A percentile compares a stretch with the other conserved stretches of the same genome.
Conservation (phyloP, 768 basidiomycete genomes). For the Suillus clintonianus region DNA sequence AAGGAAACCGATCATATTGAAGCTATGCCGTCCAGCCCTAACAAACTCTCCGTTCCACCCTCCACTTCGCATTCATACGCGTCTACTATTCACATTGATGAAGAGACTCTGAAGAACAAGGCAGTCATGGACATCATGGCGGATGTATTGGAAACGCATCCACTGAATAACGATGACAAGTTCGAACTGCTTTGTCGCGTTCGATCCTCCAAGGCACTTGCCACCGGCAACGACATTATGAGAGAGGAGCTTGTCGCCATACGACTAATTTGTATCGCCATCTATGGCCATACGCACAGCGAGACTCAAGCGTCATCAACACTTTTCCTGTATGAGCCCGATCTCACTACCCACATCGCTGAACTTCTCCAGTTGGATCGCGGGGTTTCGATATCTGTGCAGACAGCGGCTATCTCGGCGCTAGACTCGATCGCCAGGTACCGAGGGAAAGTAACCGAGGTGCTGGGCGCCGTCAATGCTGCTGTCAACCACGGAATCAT, state of each 20-base stretch:
- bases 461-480: conserved; percentile 87
- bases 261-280: conserved; percentile 84
- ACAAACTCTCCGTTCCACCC: conserved; percentile 42
- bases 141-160: conserved; percentile 65
- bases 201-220: conserved; percentile 72
- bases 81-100: conserved; percentile 61
- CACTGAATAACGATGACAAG: conserved; percentile 78
- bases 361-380: conserved; percentile 85
- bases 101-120: conserved; percentile 59
- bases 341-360: conserved; percentile 84
- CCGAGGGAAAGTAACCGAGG: conserved; percentile 80
- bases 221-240: conserved; percentile 55
- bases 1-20: conserved; percentile 49
- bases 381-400: conserved; percentile 67
- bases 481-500: conserved; percentile 95
- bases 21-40: conserved; percentile 45
- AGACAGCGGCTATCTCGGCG: conserved; percentile 85
- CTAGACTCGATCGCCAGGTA: conserved; percentile 90
- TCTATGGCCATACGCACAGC: conserved; percentile 84
- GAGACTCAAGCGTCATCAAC: conserved; percentile 79
- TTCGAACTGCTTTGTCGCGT: conserved; percentile 89
- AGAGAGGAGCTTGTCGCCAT: conserved; percentile 81
- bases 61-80: conserved; percentile 46
- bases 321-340: conserved; percentile 94
- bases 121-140: conserved; percentile 76